phyloP scores from a whole-genome alignment of 371 early-diverging fungal species.

The Mortierella sp. region DNA sequence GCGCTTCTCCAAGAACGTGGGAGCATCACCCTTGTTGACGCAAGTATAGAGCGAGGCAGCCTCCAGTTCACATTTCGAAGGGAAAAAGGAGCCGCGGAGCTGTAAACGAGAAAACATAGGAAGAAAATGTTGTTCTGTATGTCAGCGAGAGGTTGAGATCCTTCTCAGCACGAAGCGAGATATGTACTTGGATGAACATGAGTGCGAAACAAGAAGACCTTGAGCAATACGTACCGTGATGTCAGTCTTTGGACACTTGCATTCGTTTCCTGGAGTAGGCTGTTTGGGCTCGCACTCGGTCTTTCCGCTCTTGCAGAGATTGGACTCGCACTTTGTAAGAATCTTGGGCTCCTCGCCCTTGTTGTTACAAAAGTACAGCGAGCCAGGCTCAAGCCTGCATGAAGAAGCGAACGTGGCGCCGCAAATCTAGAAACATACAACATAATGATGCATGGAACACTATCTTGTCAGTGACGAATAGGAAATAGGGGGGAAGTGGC shows the following conservation, averaged over 20 bases:
- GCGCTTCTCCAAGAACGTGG: not conserved
- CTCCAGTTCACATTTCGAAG: not conserved
- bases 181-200: not conserved
- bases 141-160: no score
- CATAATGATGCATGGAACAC: no score
- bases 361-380: constrained; percentile 5
- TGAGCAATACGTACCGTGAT: not conserved
- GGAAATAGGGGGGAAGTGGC: not conserved
- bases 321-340: not conserved
- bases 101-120: not conserved
- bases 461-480: not conserved
- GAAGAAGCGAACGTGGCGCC: not conserved
- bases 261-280: not conserved
- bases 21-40: not conserved
- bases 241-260: not conserved
- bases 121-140: no score
- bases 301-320: not conserved
- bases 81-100: not conserved
- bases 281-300: not conserved
- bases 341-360: not conserved
- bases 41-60: not conserved
- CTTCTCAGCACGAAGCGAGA: no score
- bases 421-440: constrained; percentile 10
- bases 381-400: not conserved
- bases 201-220: not conserved